These are phyloP conservation scores for Acanthamoeba sp. DNA, from an alignment of 208 protist genomes.

Conservation along the genomic window DNA sequence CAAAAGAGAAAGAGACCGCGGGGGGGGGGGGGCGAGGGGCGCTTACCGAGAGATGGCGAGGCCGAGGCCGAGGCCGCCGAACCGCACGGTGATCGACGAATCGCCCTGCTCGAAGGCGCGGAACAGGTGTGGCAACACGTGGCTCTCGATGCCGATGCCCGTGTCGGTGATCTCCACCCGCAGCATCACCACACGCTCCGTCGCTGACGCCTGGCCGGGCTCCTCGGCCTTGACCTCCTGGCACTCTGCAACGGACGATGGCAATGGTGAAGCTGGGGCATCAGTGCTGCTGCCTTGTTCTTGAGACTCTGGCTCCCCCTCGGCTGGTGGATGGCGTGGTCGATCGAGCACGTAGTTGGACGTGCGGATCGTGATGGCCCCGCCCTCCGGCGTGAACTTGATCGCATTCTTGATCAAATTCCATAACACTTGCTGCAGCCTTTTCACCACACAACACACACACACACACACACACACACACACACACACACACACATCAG, in stretches of 20 bases:
- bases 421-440: conserved; percentile 6
- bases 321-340: not conserved
- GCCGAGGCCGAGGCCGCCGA: conserved; percentile 16
- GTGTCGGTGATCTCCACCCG: conserved; percentile 53
- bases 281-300: too few relatives aligned
- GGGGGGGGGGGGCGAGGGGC: too few relatives aligned
- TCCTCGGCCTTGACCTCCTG: not conserved
- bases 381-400: conserved; percentile 55
- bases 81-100: not conserved
- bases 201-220: not conserved
- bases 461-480: too few relatives aligned
- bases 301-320: too few relatives aligned
- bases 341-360: not conserved
- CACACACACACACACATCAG: too few relatives aligned
- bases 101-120: conserved; percentile 35
- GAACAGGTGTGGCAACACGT: conserved; percentile 24
- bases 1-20: too few relatives aligned
- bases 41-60: conserved; percentile 1
- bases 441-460: not conserved
- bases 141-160: conserved; percentile 37
- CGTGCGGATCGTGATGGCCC: not conserved
- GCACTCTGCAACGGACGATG: too few relatives aligned
- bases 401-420: conserved; percentile 43
- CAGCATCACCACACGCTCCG: not conserved
- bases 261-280: too few relatives aligned